Conservation (phyloP, 352 stramenopile species). For the Sclerospora graminicola region DNA sequence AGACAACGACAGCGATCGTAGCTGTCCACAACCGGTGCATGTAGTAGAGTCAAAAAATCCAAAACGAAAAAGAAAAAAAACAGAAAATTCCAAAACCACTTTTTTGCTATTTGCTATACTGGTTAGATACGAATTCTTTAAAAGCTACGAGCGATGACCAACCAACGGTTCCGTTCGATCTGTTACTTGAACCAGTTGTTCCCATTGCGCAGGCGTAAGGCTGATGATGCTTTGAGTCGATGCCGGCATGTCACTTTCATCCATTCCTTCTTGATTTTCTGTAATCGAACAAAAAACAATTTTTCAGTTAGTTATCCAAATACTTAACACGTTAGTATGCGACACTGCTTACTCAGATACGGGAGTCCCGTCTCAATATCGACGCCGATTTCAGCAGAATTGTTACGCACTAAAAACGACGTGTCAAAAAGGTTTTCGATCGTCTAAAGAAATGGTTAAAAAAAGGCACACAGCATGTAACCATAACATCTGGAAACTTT, state of each 20-base stretch:
- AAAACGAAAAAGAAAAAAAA: too few species aligned
- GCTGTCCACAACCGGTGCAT: too few species aligned
- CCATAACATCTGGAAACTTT: too few species aligned
- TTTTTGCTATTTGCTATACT: too few species aligned
- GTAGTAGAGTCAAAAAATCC: too few species aligned
- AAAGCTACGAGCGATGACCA: slow-evolving; percentile 43
- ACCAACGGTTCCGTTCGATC: slow-evolving; percentile 45
- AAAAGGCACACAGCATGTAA: background rate
- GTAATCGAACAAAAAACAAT: background rate
- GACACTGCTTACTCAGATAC: slow-evolving; percentile 36
- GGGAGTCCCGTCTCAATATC: slow-evolving; percentile 40
- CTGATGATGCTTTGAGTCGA: slow-evolving; percentile 77
- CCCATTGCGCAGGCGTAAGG: slow-evolving; percentile 63
- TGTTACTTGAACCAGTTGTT: slow-evolving; percentile 35
- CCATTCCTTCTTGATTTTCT: slow-evolving; percentile 58
- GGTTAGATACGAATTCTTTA: too few species aligned
- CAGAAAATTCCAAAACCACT: too few species aligned
- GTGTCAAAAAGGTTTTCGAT: slow-evolving; percentile 81
- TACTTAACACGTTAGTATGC: background rate
- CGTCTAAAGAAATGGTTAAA: slow-evolving; percentile 27
- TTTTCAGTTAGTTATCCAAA: background rate
- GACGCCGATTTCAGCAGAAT: slow-evolving; percentile 50
- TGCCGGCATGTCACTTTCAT: slow-evolving; percentile 33
- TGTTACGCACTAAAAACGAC: slow-evolving; percentile 74
- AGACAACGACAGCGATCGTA: too few species aligned